These are phyloP conservation scores for Lasiodiplodia citricola DNA, from an alignment of 2,329 filamentous ascomycete genomes.

Conservation along the genomic window DNA sequence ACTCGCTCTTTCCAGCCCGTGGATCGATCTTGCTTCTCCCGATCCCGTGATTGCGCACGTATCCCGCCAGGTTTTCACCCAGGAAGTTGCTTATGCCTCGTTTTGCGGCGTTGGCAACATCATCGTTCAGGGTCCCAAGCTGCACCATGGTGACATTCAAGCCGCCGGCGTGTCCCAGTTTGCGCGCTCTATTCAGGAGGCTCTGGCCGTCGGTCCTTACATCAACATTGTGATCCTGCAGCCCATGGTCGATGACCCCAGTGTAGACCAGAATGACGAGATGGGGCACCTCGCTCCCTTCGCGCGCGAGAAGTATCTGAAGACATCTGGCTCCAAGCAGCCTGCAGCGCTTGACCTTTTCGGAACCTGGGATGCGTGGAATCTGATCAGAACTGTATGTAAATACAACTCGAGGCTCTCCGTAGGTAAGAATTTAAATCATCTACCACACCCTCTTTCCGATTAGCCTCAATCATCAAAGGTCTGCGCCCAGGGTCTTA, in stretches of 20 bases:
- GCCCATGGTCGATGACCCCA: constrained; percentile 79
- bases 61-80: constrained; percentile 85
- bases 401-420: constrained; percentile 81
- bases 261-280: constrained; percentile 60
- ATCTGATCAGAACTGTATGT: constrained; percentile 82
- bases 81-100: constrained; percentile 92
- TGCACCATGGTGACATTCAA: constrained; percentile 60
- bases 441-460: constrained; percentile 16
- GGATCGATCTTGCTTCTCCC: constrained; percentile 86
- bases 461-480: neutral
- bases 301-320: constrained; percentile 42
- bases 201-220: constrained; percentile 74
- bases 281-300: constrained; percentile 60
- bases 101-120: constrained; percentile 91
- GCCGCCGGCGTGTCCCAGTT: constrained; percentile 69
- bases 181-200: constrained; percentile 82
- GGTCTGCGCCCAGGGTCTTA: neutral
- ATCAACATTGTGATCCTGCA: constrained; percentile 81
- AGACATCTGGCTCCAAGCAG: constrained; percentile 14
- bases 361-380: constrained; percentile 92
- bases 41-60: constrained; percentile 84
- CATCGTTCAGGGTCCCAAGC: constrained; percentile 77
- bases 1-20: constrained; percentile 81
- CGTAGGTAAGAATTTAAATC: constrained; percentile 69
- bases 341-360: constrained; percentile 62